These are phyloP conservation scores for Penicillium longicatenatum DNA, from an alignment of 495 filamentous ascomycete species.

Conservation along the genomic window DNA sequence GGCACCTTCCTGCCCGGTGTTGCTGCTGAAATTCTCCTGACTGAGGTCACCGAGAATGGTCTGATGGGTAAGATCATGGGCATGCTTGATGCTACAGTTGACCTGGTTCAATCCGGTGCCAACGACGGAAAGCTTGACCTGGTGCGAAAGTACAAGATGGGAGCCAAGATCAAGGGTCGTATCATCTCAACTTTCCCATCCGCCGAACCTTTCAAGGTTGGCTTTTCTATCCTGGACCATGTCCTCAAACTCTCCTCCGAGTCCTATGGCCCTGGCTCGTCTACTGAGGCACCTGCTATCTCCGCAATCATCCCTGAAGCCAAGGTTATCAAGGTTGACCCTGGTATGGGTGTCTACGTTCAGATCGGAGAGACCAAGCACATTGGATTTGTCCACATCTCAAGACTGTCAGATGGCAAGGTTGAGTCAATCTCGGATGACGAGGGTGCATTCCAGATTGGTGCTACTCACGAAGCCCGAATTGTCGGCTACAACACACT, in stretches of 20 bases:
- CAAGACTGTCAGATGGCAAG: conserved; percentile 81
- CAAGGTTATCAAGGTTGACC: conserved; percentile 74
- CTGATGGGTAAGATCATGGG: conserved; percentile 90
- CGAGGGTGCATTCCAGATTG: conserved; percentile 75
- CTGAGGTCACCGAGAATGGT: conserved; percentile 63
- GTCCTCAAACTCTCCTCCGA: conserved; percentile 65
- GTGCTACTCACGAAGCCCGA: conserved; percentile 74
- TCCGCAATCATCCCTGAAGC: conserved; percentile 76
- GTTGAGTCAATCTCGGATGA: conserved; percentile 75
- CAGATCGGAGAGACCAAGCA: conserved; percentile 74
- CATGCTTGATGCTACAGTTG: conserved; percentile 82
- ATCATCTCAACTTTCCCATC: conserved; percentile 82
- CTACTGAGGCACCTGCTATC: conserved; percentile 64
- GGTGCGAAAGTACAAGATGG: conserved; percentile 72
- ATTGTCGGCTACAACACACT: conserved; percentile 83
- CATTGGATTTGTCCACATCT: conserved; percentile 90
- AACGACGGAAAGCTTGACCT: conserved; percentile 65
- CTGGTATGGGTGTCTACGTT: conserved; percentile 76
- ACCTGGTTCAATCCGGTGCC: conserved; percentile 81
- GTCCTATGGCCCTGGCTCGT: conserved; percentile 37
- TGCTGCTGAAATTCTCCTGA: conserved; percentile 80
- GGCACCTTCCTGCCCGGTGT: conserved; percentile 88
- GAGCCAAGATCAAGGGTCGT: conserved; percentile 81
- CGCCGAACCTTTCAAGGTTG: conserved; percentile 77
- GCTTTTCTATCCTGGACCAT: conserved; percentile 84